These are phyloP conservation scores for Thraustochytrium striatum DNA, from an alignment of 352 stramenopile genomes.

Conservation along the genomic window DNA sequence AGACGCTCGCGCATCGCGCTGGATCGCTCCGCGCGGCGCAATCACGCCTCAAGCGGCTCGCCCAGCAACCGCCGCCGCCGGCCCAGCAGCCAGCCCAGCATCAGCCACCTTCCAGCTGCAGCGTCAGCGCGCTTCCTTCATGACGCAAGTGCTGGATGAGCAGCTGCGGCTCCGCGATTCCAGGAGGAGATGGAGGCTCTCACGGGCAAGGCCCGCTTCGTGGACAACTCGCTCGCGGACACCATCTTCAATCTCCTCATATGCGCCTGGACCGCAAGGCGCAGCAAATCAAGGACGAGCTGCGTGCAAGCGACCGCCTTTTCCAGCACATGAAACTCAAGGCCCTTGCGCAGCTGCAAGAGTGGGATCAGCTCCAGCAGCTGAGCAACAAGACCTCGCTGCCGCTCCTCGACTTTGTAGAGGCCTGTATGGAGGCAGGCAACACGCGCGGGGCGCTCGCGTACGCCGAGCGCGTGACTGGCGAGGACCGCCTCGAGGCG, in stretches of 20 bases:
- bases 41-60: too few relatives aligned
- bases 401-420: conserved; percentile 23
- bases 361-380: conserved; percentile 4
- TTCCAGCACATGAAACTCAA: conserved; percentile 6
- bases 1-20: background rate
- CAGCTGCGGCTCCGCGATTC: conserved; percentile 7
- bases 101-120: too few relatives aligned
- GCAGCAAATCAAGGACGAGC: conserved; percentile 40
- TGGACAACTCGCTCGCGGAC: conserved; percentile 39
- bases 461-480: conserved; percentile 20
- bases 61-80: too few relatives aligned
- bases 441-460: conserved; percentile 10
- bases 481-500: background rate
- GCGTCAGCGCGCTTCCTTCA: background rate
- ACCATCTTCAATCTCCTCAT: conserved; percentile 21
- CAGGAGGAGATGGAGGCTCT: conserved; percentile 14
- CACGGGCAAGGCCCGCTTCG: conserved; percentile 17
- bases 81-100: too few relatives aligned
- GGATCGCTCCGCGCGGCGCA: background rate
- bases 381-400: background rate
- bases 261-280: conserved; percentile 19
- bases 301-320: background rate
- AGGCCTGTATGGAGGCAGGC: conserved; percentile 17
- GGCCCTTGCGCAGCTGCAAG: conserved; percentile 7
- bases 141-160: background rate